Evolutionary conservation across 2,329 filamentous ascomycete genomes (phyloP), one percentile per base, ranked within the genome.

Genomic region (Penicillium sumatraense): DNA sequence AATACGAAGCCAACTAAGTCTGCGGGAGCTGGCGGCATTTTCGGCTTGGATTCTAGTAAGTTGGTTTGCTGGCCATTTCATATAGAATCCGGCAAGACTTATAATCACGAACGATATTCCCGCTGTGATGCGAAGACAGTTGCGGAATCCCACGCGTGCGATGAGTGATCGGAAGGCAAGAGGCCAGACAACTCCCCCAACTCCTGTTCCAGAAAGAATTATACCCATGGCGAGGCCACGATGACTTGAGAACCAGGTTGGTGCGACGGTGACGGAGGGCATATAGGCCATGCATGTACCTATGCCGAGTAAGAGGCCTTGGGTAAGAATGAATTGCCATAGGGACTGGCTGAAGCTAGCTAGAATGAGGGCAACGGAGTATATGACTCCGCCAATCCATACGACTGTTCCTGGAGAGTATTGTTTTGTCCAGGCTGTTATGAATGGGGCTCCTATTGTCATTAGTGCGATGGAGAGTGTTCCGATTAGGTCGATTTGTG

Each of bases 221-320:
- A 75, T 70, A 0, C 75, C 74, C 71, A 76, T 76, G 0, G 72
- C 73, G 2, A 75, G 59, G 2, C 71, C 74, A 2, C 73, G 65
- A 21, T 68, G 67, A 3, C 58, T 57, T 13, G 68, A 61, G 49
- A 75, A 77, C 69, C 73, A 76, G 10, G 68, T 70, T 2, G 75
- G 75, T 1, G 72, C 68, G 2, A 76, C 63, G 0, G 72, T 74
- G 14, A 76, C 64, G 3, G 73, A 64, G 0, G 73, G 69, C 47
- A 76, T 70, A 55, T 73, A 77, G 0, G 68, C 56, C 35, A 78
- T 60, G 38, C 72, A 74, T 3, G 72, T 70, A 0, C 67, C 75
- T n/a, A 72, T 52, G 14, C 75, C 75, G 1, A 71, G 57, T 13
- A 78, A 60, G 9, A 75, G 35, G 3, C 74, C 75, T 58, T 77